A percentile compares a stretch with the other conserved stretches of the same genome.
phyloP scores from a whole-genome alignment of 768 basidiomycete genomes.

The Tulasnella sp. region DNA sequence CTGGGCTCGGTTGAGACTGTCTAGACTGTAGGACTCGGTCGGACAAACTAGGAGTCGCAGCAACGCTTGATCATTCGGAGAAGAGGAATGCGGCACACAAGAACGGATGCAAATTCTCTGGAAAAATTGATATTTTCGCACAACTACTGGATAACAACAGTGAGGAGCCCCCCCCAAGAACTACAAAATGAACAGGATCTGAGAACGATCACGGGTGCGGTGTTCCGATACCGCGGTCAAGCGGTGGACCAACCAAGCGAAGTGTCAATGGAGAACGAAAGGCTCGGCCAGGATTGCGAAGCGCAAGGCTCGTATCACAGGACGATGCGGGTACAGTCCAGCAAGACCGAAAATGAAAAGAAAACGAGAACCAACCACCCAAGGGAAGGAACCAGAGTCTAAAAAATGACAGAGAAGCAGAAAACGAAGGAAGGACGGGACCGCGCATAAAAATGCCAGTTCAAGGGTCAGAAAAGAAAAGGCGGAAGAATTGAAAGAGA shows the following conservation, averaged over 20 bases:
- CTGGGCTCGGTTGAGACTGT: neutral
- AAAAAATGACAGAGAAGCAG: neutral
- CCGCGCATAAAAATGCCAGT: neutral
- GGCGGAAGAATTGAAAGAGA: neutral
- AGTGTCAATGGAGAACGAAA: neutral
- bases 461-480: neutral
- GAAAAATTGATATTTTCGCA: neutral
- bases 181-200: neutral
- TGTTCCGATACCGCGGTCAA: neutral
- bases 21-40: neutral
- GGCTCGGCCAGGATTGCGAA: neutral
- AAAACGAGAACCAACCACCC: neutral
- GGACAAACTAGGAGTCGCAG: neutral
- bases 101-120: neutral
- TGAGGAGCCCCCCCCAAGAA: neutral
- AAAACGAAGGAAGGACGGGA: neutral
- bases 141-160: neutral
- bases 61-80: neutral
- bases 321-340: neutral
- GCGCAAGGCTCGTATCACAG: neutral
- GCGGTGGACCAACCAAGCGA: neutral
- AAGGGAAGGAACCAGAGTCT: slow-evolving; percentile 10
- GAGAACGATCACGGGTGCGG: neutral
- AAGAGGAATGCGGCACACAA: neutral
- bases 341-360: neutral